phyloP scores from a whole-genome alignment of 108 stramenopile species.

The Stephanodiscus triporus region DNA sequence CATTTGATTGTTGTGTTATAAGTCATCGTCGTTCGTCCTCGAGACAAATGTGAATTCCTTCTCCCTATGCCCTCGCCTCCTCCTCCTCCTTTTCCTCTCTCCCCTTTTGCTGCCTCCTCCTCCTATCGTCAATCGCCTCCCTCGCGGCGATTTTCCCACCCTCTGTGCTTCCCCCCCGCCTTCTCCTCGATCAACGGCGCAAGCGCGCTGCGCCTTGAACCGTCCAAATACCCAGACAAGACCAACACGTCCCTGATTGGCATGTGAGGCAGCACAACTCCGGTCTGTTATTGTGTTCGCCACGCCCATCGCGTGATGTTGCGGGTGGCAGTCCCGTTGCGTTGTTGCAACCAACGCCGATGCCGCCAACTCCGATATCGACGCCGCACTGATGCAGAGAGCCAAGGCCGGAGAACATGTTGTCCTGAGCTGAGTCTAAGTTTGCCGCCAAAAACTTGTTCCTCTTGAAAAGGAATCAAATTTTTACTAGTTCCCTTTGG shows the following conservation, averaged over 20 bases:
- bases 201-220: slow-evolving; percentile 60
- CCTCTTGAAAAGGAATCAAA: too few species aligned
- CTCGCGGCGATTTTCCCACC: slow-evolving; percentile 59
- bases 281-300: too few species aligned
- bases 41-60: not conserved
- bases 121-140: slow-evolving; percentile 50
- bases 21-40: not conserved
- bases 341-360: too few species aligned
- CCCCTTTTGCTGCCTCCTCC: slow-evolving; percentile 24
- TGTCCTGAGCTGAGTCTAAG: too few species aligned
- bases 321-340: too few species aligned
- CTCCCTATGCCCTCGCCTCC: not conserved
- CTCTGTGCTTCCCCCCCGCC: slow-evolving; percentile 54
- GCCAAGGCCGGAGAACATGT: too few species aligned
- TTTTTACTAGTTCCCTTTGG: too few species aligned
- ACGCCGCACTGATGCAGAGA: too few species aligned
- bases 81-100: slow-evolving; percentile 14
- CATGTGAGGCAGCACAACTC: slow-evolving; percentile 91
- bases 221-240: slow-evolving; percentile 76
- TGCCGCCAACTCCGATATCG: too few species aligned
- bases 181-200: slow-evolving; percentile 47
- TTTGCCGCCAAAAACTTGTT: too few species aligned
- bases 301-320: too few species aligned
- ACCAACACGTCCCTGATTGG: slow-evolving; percentile 82
- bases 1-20: too few species aligned